phyloP scores from a whole-genome alignment of 495 filamentous ascomycete genomes.

The Xylaria intraflava region DNA sequence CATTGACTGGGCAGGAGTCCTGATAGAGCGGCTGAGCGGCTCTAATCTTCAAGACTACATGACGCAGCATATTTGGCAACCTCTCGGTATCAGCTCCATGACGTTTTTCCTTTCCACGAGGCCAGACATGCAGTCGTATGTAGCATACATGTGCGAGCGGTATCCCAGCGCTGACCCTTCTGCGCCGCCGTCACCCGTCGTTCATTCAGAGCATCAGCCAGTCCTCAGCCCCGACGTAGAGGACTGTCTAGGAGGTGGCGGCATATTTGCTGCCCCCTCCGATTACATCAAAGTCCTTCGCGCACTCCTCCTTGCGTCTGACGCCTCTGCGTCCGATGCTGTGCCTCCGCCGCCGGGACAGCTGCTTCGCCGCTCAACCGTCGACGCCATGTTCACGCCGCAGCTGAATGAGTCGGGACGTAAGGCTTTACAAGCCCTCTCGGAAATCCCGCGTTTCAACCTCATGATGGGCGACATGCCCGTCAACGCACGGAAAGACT shows the following conservation, averaged over 20 bases:
- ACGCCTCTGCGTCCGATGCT: no score
- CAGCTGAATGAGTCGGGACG: no score
- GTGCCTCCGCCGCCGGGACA: no score
- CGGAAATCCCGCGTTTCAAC: constrained; percentile 10
- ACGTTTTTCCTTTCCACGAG: constrained; percentile 10
- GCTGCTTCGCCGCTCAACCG: constrained; percentile 23
- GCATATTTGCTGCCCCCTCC: constrained; percentile 37
- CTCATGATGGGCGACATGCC: constrained; percentile 20
- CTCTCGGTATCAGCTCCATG: constrained; percentile 17
- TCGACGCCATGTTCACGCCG: constrained; percentile 44
- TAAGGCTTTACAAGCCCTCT: no score
- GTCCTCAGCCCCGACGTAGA: no score
- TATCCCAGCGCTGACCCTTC: constrained; percentile 3
- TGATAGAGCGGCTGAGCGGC: constrained; percentile 20
- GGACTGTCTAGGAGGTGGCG: constrained; percentile 42
- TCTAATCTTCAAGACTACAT: constrained; percentile 20
- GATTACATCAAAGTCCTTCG: constrained; percentile 46
- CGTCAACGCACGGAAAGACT: constrained; percentile 8
- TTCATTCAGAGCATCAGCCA: no score
- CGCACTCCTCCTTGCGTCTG: constrained; percentile 33
- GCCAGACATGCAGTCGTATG: constrained; percentile 2
- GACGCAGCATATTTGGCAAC: constrained; percentile 15
- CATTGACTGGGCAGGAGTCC: constrained; percentile 28
- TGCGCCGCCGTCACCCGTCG: no score
- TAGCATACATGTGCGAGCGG: constrained; percentile 1